Evolutionary conservation across 2,329 filamentous ascomycete genomes (phyloP).

Genomic region (Graphiopsis chlorocephala): DNA sequence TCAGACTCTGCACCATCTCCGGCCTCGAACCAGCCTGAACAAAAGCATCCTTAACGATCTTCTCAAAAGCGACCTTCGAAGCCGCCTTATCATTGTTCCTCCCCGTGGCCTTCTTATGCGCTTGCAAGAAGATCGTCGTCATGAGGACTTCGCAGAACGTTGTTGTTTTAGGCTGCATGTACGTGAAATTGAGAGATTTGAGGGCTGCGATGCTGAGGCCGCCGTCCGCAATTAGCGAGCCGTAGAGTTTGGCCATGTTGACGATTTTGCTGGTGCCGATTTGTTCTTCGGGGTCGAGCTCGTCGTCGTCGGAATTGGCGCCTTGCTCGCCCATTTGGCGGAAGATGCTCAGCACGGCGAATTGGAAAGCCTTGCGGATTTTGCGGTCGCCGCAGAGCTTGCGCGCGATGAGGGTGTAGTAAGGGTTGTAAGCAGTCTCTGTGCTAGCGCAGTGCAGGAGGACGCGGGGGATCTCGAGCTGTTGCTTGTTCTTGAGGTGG

Average conservation of each 20-base stretch:
- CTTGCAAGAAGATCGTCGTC: conserved; percentile 66
- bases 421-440: conserved; percentile 84
- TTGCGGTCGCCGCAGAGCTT: conserved; percentile 71
- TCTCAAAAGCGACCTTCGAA: conserved; percentile 49
- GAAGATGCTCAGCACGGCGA: conserved; percentile 82
- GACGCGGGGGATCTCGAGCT: conserved; percentile 82
- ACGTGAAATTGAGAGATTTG: conserved; percentile 73
- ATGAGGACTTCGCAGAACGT: conserved; percentile 79
- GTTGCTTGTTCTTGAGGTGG: conserved; percentile 78
- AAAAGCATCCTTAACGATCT: conserved; percentile 64
- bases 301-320: conserved; percentile 57
- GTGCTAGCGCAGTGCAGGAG: conserved; percentile 82
- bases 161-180: conserved; percentile 71
- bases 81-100: conserved; percentile 30
- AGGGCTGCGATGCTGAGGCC: conserved; percentile 56
- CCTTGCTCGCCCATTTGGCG: conserved; percentile 73
- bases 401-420: conserved; percentile 82
- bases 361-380: conserved; percentile 81
- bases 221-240: conserved; percentile 59
- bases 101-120: conserved; percentile 40
- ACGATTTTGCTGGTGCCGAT: conserved; percentile 59
- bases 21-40: conserved; percentile 61
- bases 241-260: conserved; percentile 67
- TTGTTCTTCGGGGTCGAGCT: conserved; percentile 50
- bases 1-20: conserved; percentile 69